phyloP scores from a whole-genome alignment of 2,329 filamentous ascomycete species.

The Penicillium sp. region DNA sequence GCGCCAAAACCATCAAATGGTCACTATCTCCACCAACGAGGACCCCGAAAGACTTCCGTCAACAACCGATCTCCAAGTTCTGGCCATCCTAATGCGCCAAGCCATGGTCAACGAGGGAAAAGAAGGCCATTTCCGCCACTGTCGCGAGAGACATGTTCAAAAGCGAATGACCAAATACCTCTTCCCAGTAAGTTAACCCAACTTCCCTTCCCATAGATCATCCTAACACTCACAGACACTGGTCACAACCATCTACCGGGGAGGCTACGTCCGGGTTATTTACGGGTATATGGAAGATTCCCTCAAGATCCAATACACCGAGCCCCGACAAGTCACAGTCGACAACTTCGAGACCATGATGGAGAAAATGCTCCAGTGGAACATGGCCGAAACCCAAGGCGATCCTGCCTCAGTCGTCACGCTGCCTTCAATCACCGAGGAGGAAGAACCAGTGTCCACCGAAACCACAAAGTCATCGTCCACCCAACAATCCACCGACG shows the following conservation, averaged over 20 bases:
- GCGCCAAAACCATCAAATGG: neutral
- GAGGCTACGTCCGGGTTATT: conserved; percentile 9
- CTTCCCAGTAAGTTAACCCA: conserved; percentile 1
- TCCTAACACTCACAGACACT: conserved; percentile 4
- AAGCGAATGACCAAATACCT: conserved; percentile 1
- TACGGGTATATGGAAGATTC: conserved; percentile 3
- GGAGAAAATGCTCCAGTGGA: conserved; percentile 3
- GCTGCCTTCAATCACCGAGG: neutral
- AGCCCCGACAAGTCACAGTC: conserved; percentile 1
- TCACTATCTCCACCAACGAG: neutral
- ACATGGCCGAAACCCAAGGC: neutral
- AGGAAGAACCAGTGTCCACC: neutral
- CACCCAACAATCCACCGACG: neutral
- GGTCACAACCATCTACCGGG: conserved; percentile 3
- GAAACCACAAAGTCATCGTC: neutral
- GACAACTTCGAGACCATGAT: neutral
- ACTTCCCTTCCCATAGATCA: neutral
- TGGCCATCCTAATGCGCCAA: neutral
- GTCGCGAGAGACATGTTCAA: neutral
- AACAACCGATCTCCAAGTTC: neutral
- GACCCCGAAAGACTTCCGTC: neutral
- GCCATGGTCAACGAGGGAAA: neutral
- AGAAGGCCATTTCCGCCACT: neutral
- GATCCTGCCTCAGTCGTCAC: conserved; percentile 2
- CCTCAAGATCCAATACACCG: conserved; percentile 8